Evolutionary conservation across 305 asterid genomes (phyloP), one percentile per base, ranked within the genome.

Genomic region (Ruellia speciosa): DNA sequence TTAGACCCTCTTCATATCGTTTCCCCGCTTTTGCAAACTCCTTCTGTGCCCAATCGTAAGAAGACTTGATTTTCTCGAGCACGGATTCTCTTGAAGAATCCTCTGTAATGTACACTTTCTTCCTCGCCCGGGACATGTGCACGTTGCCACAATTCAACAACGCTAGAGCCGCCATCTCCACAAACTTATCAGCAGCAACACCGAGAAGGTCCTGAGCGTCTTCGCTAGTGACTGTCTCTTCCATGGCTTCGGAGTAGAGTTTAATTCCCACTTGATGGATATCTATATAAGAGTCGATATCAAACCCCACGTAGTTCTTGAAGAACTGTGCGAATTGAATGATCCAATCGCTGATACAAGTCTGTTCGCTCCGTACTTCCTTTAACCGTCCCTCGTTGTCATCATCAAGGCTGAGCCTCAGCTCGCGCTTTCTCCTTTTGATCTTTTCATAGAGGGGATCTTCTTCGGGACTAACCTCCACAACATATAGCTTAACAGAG

Each of bases 111-210:
- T 76, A 63, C 18, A 84, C 84, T 72, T 54, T 72, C 68, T 81
- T 86, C 52, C 95, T 78, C 18, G 99, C 97, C 68, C 83, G 73
- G 0, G 96, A 84, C 85, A 84, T 86, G 71, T 88, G 92, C n/a
- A 88, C 97, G 54, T 84, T 92, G 0, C 97, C 97, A 80, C 88
- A 81, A 37, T 92, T 86, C 73, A 92, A 92, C 84, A 92, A 56
- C 40, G 99, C 97, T 69, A 92, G 70, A 57, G 99, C 96, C n/a
- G 89, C 83, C 80, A 92, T 72, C 52, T 88, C 99, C 57, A 88
- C 88, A 64, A 92, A 92, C 59, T 81, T 92, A 58, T 89, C 95
- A 11, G 79, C 81, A 13, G 99, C 95, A 24, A 69, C 50, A 52
- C 59, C 47, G 55, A 92, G 86, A 17, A 84, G 66, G 28, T 72